These are phyloP conservation scores for Zizania palustris DNA, from an alignment of 202 grass and related monocot species.

Conservation along the genomic window DNA sequence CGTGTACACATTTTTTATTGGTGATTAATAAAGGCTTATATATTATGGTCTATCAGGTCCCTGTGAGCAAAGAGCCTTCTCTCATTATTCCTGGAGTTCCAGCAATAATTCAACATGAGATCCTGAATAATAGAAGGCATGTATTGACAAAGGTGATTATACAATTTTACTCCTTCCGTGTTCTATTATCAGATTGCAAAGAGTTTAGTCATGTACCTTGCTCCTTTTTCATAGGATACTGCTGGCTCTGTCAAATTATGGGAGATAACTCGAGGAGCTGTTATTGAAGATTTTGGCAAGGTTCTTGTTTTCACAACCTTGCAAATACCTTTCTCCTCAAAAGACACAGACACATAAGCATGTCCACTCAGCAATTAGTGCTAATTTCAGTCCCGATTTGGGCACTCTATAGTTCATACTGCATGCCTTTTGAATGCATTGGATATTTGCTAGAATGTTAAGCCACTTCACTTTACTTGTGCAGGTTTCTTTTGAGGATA, in stretches of 20 bases:
- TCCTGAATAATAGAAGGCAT: conserved; percentile 96
- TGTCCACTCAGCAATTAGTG: conserved; percentile 26
- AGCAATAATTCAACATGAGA: conserved; percentile 89
- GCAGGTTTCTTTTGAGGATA: conserved; percentile 97
- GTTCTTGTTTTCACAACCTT: conserved; percentile 49
- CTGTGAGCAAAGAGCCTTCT: conserved; percentile 87
- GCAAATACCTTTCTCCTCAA: conserved; percentile 25
- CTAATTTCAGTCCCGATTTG: conserved; percentile 21
- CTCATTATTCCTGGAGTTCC: conserved; percentile 73
- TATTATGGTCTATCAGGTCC: conserved; percentile 46
- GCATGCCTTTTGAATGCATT: conserved; percentile 38
- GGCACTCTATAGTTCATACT: conserved; percentile 4
- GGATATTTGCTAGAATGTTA: conserved; percentile 40
- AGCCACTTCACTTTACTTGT: conserved; percentile 41
- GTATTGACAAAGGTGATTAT: conserved; percentile 87
- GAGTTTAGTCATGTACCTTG: conserved; percentile 7
- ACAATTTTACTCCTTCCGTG: conserved; percentile 19
- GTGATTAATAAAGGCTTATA: neutral
- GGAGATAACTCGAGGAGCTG: conserved; percentile 88
- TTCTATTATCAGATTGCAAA: conserved; percentile 24
- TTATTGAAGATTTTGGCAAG: conserved; percentile 96
- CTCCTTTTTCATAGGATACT: conserved; percentile 67
- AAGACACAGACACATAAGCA: conserved; percentile 9
- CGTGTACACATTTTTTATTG: neutral
- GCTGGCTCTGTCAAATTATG: conserved; percentile 86